These are phyloP conservation scores for Vaccinium corymbosum DNA, from an alignment of 148 eudicot genomes.

Conservation along the genomic window DNA sequence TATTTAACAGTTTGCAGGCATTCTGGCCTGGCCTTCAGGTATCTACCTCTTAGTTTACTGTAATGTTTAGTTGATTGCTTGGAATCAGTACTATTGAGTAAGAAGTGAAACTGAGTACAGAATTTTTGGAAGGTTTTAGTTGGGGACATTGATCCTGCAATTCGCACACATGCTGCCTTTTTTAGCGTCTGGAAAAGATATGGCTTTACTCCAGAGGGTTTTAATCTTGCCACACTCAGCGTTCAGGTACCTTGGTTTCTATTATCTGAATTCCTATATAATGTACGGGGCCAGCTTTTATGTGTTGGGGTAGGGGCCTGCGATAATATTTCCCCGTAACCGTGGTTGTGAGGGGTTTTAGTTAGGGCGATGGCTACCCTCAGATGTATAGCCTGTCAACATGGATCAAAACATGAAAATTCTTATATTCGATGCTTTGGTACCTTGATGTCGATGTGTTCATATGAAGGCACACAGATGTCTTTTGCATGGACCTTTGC, in stretches of 20 bases:
- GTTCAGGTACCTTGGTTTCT: constrained; percentile 66
- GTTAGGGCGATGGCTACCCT: neutral
- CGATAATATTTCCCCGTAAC: neutral
- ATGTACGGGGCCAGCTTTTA: neutral
- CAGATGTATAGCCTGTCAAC: neutral
- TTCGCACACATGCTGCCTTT: constrained; percentile 93
- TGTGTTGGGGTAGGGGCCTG: neutral
- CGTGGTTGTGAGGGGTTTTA: neutral
- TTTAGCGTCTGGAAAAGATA: constrained; percentile 93
- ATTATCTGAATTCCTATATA: neutral
- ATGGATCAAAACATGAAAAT: neutral
- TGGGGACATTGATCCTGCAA: constrained; percentile 97
- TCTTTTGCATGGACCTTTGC: neutral
- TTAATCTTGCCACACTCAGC: constrained; percentile 83
- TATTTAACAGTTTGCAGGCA: constrained; percentile 96
- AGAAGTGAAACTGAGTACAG: constrained; percentile 30
- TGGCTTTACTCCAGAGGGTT: constrained; percentile 98
- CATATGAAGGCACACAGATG: neutral
- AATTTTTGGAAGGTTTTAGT: constrained; percentile 74
- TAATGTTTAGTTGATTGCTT: constrained; percentile 15
- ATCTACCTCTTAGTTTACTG: neutral
- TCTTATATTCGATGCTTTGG: neutral
- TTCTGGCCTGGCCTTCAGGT: constrained; percentile 99
- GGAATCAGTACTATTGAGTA: constrained; percentile 19
- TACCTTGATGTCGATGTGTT: neutral